These are phyloP conservation scores for Lizonia empirigonia DNA, from an alignment of 2,329 filamentous ascomycete species.

Conservation along the genomic window DNA sequence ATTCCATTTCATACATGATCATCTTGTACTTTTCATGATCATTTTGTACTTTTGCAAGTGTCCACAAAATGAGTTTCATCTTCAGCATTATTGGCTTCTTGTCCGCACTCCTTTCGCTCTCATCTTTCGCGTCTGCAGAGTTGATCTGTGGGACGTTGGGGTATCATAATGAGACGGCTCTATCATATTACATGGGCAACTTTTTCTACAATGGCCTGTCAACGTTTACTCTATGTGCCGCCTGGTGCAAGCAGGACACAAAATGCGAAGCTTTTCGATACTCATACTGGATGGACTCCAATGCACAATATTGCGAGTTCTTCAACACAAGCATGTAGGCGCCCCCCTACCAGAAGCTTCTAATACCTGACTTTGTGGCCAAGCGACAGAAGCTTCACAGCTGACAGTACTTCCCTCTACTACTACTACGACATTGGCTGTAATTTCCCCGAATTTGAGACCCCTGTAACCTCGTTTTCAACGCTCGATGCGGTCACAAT, in stretches of 20 bases:
- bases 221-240: conserved; percentile 26
- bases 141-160: conserved; percentile 21
- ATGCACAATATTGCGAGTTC: conserved; percentile 33
- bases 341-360: background rate
- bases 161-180: conserved; percentile 12
- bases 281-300: conserved; percentile 22
- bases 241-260: conserved; percentile 25
- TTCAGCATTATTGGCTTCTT: background rate
- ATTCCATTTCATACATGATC: background rate
- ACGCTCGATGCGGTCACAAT: background rate
- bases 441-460: conserved; percentile 1
- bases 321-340: conserved; percentile 26
- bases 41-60: background rate
- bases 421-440: conserved; percentile 6
- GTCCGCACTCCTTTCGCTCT: background rate
- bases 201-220: conserved; percentile 30
- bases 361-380: background rate
- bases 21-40: too few relatives aligned
- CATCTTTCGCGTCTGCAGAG: background rate
- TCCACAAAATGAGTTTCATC: background rate
- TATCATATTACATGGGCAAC: conserved; percentile 30
- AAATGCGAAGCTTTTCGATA: conserved; percentile 29
- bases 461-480: background rate
- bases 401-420: background rate
- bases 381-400: background rate